Base-by-base conservation (phyloP, 306 rosid genomes). In the Dalbergia cultrata region DNA sequence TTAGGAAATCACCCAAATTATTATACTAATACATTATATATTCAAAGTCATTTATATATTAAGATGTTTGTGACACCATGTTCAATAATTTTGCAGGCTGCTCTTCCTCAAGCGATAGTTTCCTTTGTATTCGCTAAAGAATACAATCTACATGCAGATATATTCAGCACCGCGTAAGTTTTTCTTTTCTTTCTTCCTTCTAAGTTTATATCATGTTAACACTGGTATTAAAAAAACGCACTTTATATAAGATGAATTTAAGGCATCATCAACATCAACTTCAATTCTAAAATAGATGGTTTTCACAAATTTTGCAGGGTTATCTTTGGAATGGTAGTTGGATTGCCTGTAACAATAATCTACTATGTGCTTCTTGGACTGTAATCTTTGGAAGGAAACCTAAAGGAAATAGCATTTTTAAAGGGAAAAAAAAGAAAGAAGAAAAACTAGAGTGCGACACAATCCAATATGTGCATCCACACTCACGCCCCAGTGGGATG, bases 121-220 rank as follows among this genome's bases (percentile, higher is more conserved):
- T 78, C 86, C 8, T 85, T 85, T 77, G 83, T 85, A 5, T 81
- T 81, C 11, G 89, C 86, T 13, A 79, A 57, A 69, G 81, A 78
- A 21, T 82, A 86, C 54, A 75, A 82, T 78, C 75, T 86, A 0
- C 86, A 86, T 0, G 22, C 89, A 0, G 86, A 82, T 17, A 56
- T 86, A 26, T 72, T 86, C 9, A 74, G 80, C 76, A 74, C 89
- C 56, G 76, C 84, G 89, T 86, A 50, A 86, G 89, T 81, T 12
- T 16, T 16, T 70, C 5, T 4, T 41, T 39, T 37, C 31, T 33
- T 39, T 37, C 17, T 8, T 3, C 17, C 13, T 49, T 5, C 21
- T 19, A 19, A 44, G 17, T 61, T 64, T 10, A 1, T 43, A 53
- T 53, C 41, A 8, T 2, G 52, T 31, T 31, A 43, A 22, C 12